Evolutionary conservation across 345 rosid genomes (phyloP), one percentile per base, ranked within the genome.

Genomic region (Geranium brycei): DNA sequence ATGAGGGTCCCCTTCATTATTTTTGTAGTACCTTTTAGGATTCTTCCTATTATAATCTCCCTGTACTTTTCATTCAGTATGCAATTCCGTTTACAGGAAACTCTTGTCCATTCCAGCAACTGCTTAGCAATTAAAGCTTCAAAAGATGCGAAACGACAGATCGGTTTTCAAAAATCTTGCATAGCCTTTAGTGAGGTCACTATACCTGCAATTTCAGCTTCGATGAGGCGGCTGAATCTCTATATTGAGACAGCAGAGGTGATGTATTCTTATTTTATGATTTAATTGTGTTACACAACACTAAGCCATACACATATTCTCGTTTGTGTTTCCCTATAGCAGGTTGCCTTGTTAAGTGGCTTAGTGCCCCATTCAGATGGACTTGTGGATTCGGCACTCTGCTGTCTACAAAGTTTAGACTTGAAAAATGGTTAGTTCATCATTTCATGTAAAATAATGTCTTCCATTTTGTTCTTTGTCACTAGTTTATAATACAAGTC

Each of bases 221-320:
- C 71, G 28, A 68, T 78, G 8, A 80, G 74, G 77, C 87, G 84
- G 61, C 68, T 89, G 64, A 82, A 89, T 78, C 89, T 91, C 31
- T 91, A 91, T 77, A 71, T 89, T 7, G 95, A 85, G 75, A 91
- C 95, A 47, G 85, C 95, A 61, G 98, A 91, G 96, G 98, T 91
- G 68, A 60, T 30, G 62, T 63, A 68, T 65, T 72, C 57, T 59
- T 68, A 65, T 71, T 67, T 75, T 58, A n/a, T 35, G 5, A 35
- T 35, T 35, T 35, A 35, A 0, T 35, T 35, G 41, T 69, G n/a
- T 58, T 55, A 23, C 64, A 6, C 38, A 18, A 28, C 51, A 62
- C 23, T 51, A 55, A 66, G 30, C 61, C 31, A 53, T 57, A 69
- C 65, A 58, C 68, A 59, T 59, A 59, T 57, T 62, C 69, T 77